A percentile compares a stretch with the other conserved stretches of the same genome.
These are phyloP conservation scores for Ascodesmis nigricans DNA, from an alignment of 495 filamentous ascomycete species.

Conservation along the genomic window DNA sequence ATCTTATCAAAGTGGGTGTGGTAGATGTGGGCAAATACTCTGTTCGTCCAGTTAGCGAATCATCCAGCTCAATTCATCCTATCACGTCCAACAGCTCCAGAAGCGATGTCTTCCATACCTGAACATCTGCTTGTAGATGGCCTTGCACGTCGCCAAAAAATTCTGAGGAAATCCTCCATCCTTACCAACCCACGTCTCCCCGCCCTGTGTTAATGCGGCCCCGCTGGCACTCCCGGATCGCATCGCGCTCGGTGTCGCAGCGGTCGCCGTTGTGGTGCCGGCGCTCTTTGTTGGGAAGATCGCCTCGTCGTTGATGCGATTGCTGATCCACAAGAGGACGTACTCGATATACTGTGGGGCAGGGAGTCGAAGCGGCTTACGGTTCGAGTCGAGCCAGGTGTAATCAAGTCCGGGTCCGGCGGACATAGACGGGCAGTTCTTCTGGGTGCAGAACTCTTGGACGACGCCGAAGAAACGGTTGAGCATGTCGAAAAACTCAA, in stretches of 20 bases:
- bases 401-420: conserved; percentile 46
- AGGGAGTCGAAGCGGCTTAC: conserved; percentile 31
- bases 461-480: conserved; percentile 21
- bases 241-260: conserved; percentile 28
- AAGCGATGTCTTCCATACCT: too few relatives aligned
- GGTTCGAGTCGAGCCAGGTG: conserved; percentile 43
- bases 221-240: conserved; percentile 7
- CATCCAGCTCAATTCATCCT: too few relatives aligned
- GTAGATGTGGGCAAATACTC: conserved; percentile 54
- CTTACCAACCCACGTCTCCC: conserved; percentile 48
- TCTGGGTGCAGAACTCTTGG: conserved; percentile 37
- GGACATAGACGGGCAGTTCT: conserved; percentile 50
- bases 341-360: conserved; percentile 50
- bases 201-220: conserved; percentile 5
- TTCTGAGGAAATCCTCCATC: conserved; percentile 49
- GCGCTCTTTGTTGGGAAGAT: conserved; percentile 44
- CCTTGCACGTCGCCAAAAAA: conserved; percentile 50
- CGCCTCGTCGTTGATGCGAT: conserved; percentile 46
- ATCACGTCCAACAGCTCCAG: too few relatives aligned
- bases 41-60: too few relatives aligned
- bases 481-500: conserved; percentile 22
- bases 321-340: conserved; percentile 53
- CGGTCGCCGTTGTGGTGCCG: conserved; percentile 24
- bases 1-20: conserved; percentile 43
- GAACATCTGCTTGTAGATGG: conserved; percentile 65